Conservation (phyloP, 139 green algal species). For the Nannochloris sp. region DNA sequence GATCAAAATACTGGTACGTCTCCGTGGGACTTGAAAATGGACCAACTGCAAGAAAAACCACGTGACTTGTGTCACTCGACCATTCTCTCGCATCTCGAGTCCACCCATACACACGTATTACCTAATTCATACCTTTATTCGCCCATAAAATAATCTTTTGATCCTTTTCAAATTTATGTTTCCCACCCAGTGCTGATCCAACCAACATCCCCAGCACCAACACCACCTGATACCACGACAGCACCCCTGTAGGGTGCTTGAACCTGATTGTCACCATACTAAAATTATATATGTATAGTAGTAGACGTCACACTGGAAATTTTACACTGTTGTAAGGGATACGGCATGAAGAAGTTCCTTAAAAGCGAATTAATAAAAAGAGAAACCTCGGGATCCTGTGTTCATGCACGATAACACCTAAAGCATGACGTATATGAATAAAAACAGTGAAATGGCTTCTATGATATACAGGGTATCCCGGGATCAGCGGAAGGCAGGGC, state of each 20-base stretch:
- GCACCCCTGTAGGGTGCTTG: neutral
- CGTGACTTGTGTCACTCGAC: neutral
- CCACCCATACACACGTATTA: neutral
- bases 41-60: neutral
- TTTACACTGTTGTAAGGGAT: no score
- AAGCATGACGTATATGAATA: no score
- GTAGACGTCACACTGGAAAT: no score
- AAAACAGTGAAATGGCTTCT: no score
- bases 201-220: neutral
- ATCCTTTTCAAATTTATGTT: slow-evolving; percentile 53
- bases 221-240: neutral
- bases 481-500: no score
- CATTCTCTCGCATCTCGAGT: neutral
- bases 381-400: no score
- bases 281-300: no score
- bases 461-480: no score
- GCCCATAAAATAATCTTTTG: slow-evolving; percentile 47
- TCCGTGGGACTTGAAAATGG: slow-evolving; percentile 45
- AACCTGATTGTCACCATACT: no score
- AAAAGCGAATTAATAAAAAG: no score
- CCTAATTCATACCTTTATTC: slow-evolving; percentile 14
- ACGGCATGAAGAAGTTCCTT: no score
- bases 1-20: slow-evolving; percentile 89
- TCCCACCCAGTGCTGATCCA: neutral
- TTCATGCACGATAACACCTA: no score